Evolutionary conservation across 441 rosid genomes (phyloP).

Genomic region (Gossypium gossypioides): DNA sequence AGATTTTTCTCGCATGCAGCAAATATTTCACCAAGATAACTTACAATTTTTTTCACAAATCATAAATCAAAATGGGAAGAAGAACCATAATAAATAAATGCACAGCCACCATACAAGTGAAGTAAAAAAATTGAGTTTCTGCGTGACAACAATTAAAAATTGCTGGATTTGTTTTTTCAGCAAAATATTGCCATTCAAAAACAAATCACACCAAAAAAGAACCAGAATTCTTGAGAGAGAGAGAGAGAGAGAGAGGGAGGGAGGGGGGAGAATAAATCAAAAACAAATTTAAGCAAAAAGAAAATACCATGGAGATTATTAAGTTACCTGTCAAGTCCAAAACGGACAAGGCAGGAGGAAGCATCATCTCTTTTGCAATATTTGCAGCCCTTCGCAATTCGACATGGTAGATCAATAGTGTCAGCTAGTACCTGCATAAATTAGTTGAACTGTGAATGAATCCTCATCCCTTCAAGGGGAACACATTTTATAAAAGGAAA

Average conservation of each 20-base stretch:
- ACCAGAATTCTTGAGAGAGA: neutral
- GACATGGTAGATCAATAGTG: conserved; percentile 85
- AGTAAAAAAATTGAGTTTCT: conserved; percentile 8
- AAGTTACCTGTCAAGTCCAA: conserved; percentile 72
- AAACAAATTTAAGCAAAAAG: neutral
- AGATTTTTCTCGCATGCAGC: conserved; percentile 10
- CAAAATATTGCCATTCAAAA: neutral
- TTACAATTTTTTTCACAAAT: neutral
- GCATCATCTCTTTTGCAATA: conserved; percentile 80
- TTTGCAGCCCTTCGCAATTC: conserved; percentile 92
- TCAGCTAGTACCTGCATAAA: conserved; percentile 79
- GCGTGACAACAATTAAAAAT: neutral
- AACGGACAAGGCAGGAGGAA: conserved; percentile 89
- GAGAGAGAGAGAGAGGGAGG: neutral
- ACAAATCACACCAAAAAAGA: neutral
- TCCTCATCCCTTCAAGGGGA: neutral
- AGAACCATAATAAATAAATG: neutral
- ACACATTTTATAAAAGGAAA: neutral
- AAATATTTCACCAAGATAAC: neutral
- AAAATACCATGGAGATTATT: neutral
- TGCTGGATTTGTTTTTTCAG: neutral
- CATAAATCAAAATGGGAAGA: neutral
- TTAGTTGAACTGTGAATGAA: conserved; percentile 10
- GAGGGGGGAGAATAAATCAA: neutral
- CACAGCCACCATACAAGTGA: neutral